Evolutionary conservation across 164 flowering plant species (phyloP).

Genomic region (Annona cherimola): DNA sequence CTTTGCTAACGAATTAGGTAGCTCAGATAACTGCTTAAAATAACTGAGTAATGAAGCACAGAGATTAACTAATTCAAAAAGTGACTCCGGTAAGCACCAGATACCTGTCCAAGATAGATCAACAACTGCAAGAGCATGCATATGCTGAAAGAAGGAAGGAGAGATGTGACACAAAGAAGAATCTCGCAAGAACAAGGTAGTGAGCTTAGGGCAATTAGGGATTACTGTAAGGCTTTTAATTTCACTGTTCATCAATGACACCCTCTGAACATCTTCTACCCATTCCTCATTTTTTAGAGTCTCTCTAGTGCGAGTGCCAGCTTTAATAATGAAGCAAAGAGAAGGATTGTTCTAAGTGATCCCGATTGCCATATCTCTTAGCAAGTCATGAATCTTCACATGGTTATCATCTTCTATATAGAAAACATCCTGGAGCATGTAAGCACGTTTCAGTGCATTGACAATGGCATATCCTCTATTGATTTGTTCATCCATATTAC

Average conservation of each 20-base stretch:
- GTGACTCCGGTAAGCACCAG: not conserved
- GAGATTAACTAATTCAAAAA: not conserved
- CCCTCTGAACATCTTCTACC: not conserved
- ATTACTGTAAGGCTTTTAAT: not conserved
- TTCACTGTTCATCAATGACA: not conserved
- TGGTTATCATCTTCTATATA: not conserved
- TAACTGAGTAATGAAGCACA: not conserved
- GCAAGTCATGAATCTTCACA: not conserved
- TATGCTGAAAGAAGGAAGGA: not conserved
- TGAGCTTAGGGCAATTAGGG: not conserved
- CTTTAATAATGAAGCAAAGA: not conserved
- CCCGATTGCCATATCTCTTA: not conserved
- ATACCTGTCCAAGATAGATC: not conserved
- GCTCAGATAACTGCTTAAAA: not conserved
- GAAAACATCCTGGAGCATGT: not conserved
- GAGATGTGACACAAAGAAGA: not conserved
- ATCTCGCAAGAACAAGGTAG: slow-evolving; percentile 3
- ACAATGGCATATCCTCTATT: not conserved
- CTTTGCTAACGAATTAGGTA: not conserved
- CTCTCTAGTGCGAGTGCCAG: no score
- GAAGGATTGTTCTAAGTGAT: not conserved
- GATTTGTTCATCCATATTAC: not conserved
- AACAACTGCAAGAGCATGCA: not conserved
- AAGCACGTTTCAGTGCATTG: not conserved
- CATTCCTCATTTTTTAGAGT: not conserved